phyloP scores from a whole-genome alignment of 2,329 filamentous ascomycete genomes.

The Penicillium polonicum region DNA sequence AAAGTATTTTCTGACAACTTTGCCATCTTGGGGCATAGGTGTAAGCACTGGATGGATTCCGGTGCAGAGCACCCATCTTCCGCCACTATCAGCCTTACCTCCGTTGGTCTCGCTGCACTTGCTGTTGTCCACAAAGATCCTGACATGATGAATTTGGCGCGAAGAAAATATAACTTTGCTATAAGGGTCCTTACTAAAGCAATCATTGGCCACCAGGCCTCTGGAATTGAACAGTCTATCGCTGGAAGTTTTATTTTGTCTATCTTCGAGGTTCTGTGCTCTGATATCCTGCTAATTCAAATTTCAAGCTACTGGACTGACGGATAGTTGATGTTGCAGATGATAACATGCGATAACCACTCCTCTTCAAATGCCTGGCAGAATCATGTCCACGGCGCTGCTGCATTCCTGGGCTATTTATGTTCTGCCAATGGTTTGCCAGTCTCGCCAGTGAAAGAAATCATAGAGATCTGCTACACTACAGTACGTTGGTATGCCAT shows the following conservation, averaged over 20 bases:
- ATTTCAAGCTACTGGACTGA: not conserved
- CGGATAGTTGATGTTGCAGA: not conserved
- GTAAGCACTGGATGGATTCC: constrained; percentile 2
- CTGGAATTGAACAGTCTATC: constrained; percentile 3
- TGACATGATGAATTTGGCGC: constrained; percentile 1
- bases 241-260: constrained; percentile 4
- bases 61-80: not conserved
- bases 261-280: constrained; percentile 5
- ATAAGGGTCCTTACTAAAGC: not conserved
- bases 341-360: constrained; percentile 5
- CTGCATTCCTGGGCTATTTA: not conserved
- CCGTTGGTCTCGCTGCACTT: constrained; percentile 7
- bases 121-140: constrained; percentile 5
- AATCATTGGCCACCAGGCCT: not conserved
- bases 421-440: not conserved
- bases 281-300: not conserved
- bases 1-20: constrained; percentile 7
- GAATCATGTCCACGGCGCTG: constrained; percentile 3
- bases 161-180: constrained; percentile 1
- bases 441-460: not conserved
- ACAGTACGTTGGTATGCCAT: not conserved
- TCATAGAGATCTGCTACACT: constrained; percentile 3
- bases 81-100: constrained; percentile 1
- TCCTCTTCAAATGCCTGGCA: not conserved
- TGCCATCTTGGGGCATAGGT: not conserved